Evolutionary conservation across 2,329 filamentous ascomycete species (phyloP).

Genomic region (Xylaria multiplex): DNA sequence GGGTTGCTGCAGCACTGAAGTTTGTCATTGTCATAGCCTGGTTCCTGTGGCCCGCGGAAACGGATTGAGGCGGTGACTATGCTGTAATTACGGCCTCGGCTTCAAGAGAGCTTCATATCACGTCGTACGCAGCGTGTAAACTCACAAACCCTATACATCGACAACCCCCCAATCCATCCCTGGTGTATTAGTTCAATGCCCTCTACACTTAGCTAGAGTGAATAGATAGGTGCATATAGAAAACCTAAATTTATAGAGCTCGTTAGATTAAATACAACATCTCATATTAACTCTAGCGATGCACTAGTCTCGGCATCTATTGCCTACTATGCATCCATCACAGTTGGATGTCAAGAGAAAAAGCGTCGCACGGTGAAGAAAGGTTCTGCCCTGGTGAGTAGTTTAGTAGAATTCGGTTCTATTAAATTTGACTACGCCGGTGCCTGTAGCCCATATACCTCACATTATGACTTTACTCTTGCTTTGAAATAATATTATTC

Average conservation of each 20-base stretch:
- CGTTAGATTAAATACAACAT: neutral
- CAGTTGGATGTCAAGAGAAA: neutral
- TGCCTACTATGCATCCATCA: neutral
- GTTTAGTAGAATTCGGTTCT: neutral
- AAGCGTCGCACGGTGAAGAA: neutral
- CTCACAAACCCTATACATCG: neutral
- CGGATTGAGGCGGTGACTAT: conserved; percentile 23
- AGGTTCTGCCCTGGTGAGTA: neutral
- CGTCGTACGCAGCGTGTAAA: neutral
- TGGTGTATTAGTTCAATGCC: neutral
- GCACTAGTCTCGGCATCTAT: neutral
- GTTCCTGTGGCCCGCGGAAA: conserved; percentile 68
- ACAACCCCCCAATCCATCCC: neutral
- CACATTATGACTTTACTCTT: neutral
- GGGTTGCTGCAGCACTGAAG: conserved; percentile 69
- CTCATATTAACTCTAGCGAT: neutral
- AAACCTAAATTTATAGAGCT: neutral
- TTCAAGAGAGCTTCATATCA: neutral
- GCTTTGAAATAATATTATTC: neutral
- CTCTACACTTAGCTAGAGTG: neutral
- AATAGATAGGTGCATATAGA: neutral
- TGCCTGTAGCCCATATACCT: too few species aligned
- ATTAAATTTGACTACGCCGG: neutral
- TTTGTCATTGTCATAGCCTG: conserved; percentile 65
- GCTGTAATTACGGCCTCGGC: neutral